phyloP scores from a whole-genome alignment of 306 rosid species.

The Carpinus viminea region DNA sequence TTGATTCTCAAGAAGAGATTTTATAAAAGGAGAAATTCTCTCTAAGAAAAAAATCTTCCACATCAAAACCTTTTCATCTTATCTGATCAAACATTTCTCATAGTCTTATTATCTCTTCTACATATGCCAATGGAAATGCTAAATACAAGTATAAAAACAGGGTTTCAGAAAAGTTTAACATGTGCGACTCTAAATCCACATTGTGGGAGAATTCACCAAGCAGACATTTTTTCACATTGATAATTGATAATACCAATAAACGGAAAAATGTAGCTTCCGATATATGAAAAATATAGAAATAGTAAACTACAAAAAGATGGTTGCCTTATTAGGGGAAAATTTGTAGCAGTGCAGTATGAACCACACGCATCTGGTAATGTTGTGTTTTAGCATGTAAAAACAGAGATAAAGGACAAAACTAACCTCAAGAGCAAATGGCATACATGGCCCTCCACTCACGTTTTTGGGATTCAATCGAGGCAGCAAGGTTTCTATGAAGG shows the following conservation, averaged over 20 bases:
- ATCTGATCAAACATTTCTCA: neutral
- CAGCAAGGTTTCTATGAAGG: constrained; percentile 79
- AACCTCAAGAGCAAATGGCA: constrained; percentile 99
- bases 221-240: neutral
- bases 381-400: constrained; percentile 11
- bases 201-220: neutral
- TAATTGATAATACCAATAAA: neutral
- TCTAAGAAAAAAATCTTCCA: neutral
- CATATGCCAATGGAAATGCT: neutral
- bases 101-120: neutral
- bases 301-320: neutral
- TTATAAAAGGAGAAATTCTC: neutral
- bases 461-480: constrained; percentile 82
- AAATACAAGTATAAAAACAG: neutral
- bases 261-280: neutral
- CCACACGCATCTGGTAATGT: constrained; percentile 8
- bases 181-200: neutral
- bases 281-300: neutral
- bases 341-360: neutral
- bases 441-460: constrained; percentile 77
- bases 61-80: neutral
- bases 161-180: neutral
- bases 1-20: neutral
- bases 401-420: constrained; percentile 30
- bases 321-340: neutral